Conservation (phyloP, 2,329 filamentous ascomycete genomes). For the Rutstroemia sp. region DNA sequence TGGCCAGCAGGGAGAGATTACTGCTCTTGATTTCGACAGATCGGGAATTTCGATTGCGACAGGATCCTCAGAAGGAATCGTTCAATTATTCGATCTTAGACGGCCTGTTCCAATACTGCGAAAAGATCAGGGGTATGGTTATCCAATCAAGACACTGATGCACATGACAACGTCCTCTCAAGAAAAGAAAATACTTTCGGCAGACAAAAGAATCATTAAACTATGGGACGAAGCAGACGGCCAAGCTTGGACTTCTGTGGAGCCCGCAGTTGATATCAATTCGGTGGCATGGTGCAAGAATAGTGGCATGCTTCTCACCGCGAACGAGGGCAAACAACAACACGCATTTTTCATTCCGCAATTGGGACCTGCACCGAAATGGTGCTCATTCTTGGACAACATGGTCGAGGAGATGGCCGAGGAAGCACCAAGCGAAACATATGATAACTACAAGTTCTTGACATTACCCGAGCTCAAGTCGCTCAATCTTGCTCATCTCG, state of each 20-base stretch:
- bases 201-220: conserved; percentile 95
- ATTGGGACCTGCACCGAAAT: conserved; percentile 84
- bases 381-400: conserved; percentile 96
- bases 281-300: conserved; percentile 88
- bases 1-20: conserved; percentile 65
- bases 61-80: conserved; percentile 79
- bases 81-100: conserved; percentile 87
- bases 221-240: conserved; percentile 83
- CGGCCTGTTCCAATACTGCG: conserved; percentile 77
- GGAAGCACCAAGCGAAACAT: conserved; percentile 68
- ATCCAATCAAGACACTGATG: conserved; percentile 78
- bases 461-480: conserved; percentile 78
- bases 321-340: conserved; percentile 92
- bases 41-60: conserved; percentile 80
- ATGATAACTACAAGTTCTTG: conserved; percentile 99
- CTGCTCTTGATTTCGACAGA: conserved; percentile 76
- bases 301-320: conserved; percentile 90
- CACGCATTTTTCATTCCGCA: conserved; percentile 94
- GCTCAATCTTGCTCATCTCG: conserved; percentile 78
- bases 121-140: conserved; percentile 95
- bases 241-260: conserved; percentile 88
- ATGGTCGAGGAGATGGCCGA: conserved; percentile 99
- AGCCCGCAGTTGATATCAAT: conserved; percentile 91
- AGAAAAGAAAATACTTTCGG: conserved; percentile 81
- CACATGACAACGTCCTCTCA: conserved; percentile 64